phyloP scores from a whole-genome alignment of 148 eudicot species.

The Vaccinium myrtillus region DNA sequence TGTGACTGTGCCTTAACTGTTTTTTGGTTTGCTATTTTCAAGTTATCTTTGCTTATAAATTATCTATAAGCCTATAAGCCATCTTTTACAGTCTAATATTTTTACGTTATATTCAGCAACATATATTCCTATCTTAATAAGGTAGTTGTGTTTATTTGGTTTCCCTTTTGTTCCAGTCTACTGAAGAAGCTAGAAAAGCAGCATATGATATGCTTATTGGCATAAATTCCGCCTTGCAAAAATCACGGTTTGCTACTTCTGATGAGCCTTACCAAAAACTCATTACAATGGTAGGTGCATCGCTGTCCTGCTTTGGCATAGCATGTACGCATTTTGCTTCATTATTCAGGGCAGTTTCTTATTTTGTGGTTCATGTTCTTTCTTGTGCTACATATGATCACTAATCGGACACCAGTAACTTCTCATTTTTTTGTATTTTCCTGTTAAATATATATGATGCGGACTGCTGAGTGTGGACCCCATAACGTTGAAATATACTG shows the following conservation, averaged over 20 bases:
- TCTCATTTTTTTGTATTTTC: neutral
- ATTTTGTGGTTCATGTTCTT: neutral
- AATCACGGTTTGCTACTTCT: conserved; percentile 36
- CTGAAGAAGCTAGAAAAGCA: conserved; percentile 73
- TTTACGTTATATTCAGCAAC: neutral
- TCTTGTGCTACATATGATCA: neutral
- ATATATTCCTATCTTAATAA: neutral
- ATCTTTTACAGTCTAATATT: neutral
- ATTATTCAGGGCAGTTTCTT: neutral
- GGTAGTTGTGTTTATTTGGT: neutral
- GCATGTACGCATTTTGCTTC: neutral
- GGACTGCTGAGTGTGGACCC: neutral
- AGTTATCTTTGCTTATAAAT: neutral
- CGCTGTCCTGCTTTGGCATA: neutral
- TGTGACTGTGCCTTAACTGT: neutral
- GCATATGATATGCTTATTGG: conserved; percentile 79
- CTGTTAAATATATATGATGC: neutral
- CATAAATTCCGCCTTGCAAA: conserved; percentile 56
- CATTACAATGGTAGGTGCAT: conserved; percentile 64
- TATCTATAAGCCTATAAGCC: neutral
- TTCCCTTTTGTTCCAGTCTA: conserved; percentile 41
- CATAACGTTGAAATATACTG: neutral
- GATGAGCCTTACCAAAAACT: conserved; percentile 54
- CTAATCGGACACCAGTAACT: neutral
- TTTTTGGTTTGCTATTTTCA: neutral